Evolutionary conservation across 164 flowering plant genomes (phyloP), one percentile per base, ranked within the genome.

Genomic region (Chimonanthus salicifolius): DNA sequence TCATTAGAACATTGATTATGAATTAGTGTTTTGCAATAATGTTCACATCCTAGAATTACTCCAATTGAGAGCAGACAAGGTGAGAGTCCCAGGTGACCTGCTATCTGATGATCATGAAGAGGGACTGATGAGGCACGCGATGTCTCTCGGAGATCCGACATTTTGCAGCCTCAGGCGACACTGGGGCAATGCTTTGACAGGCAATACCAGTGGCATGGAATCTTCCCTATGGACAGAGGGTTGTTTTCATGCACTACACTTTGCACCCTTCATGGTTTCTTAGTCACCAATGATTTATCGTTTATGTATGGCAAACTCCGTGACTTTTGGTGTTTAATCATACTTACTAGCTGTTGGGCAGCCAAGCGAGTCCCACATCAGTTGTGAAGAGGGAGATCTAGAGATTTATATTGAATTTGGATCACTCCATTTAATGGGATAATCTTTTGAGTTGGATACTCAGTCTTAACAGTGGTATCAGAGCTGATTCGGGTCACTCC

Each of bases 181-280:
- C 68, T 65, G 64, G 47, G 73, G 58, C 51, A 71, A 9, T 20
- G 71, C 71, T 69, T 50, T 33, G 43, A 21, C 18, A 69, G 58
- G 71, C 3, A 47, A 50, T 58, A 49, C 10, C 48, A 71, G 43
- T 44, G 33, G 49, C 49, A 58, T 71, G 49, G 73, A 58, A 58
- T 71, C 48, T 48, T 3, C 10, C 72, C 72, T 70, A 9, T 43
- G 18, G 50, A 58, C 65, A 71, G 49, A 58, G 11, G 20, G 73
- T 71, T 71, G 64, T 58, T 71, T 71, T 71, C 73, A 54, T 33
- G 65, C 50, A 44, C 60, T 10, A n/a, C 16, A 54, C 60, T 0
- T 54, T 54, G 60, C 60, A 54, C 60, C 60, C 33, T 33, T 33
- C 33, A 33, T 33, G 33, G 33, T 33, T 33, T 33, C 33, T 33